Evolutionary conservation across 371 early-diverging fungal genomes (phyloP).

Genomic region (Circinella minor): DNA sequence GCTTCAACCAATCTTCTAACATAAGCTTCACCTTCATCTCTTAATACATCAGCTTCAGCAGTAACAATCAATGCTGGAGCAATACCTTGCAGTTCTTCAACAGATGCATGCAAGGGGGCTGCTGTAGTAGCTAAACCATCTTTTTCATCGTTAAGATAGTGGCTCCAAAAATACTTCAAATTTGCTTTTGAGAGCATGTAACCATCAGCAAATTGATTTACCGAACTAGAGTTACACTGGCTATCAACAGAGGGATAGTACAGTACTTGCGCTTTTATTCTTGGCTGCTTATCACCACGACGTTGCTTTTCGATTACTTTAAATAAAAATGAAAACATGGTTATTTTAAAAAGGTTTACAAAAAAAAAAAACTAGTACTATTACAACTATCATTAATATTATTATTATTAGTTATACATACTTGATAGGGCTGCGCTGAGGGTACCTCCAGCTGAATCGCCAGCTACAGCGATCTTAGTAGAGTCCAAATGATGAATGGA

Average conservation of each 20-base stretch:
- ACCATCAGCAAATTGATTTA: constrained; percentile 23
- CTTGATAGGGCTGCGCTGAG: constrained; percentile 26
- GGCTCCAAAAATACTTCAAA: constrained; percentile 36
- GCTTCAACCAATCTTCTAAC: constrained; percentile 28
- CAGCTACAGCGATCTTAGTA: constrained; percentile 29
- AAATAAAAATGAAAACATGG: too few species aligned
- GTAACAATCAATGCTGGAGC: constrained; percentile 37
- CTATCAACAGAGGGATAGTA: constrained; percentile 32
- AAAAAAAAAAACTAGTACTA: too few species aligned
- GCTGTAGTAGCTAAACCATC: constrained; percentile 19
- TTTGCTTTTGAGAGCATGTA: constrained; percentile 17
- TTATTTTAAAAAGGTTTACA: not conserved
- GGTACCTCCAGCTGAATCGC: constrained; percentile 45
- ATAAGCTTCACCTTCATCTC: constrained; percentile 42
- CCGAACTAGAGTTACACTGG: constrained; percentile 28
- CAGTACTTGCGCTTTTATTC: constrained; percentile 27
- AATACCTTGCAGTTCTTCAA: constrained; percentile 29
- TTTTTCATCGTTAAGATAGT: constrained; percentile 19
- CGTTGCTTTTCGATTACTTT: constrained; percentile 37
- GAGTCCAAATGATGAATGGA: constrained; percentile 21
- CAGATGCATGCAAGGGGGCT: constrained; percentile 19
- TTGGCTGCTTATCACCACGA: constrained; percentile 5
- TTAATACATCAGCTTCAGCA: constrained; percentile 40
- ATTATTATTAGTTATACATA: not conserved
- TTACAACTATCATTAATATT: too few species aligned